Percentiles rank a stretch among this genome's conserved stretches.
Evolutionary conservation across 305 asterid species (phyloP).

Genomic region (Coffea humblotiana): DNA sequence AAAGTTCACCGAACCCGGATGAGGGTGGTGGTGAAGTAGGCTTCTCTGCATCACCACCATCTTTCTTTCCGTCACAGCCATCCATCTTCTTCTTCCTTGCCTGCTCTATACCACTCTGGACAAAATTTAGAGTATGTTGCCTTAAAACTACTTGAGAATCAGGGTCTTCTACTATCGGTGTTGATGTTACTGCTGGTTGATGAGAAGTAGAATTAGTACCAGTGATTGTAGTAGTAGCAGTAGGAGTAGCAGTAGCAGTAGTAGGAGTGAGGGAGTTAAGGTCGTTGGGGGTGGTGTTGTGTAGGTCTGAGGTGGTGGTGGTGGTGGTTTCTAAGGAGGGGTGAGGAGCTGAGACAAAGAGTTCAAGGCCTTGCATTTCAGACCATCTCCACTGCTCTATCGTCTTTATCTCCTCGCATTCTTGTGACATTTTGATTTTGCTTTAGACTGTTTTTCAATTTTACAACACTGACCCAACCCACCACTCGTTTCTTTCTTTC

Average conservation of each 20-base stretch:
- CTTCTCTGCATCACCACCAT: constrained; percentile 49
- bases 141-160: neutral
- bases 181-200: neutral
- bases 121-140: neutral
- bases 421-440: constrained; percentile 40
- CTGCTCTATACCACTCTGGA: constrained; percentile 31
- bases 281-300: constrained; percentile 19
- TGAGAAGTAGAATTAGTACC: neutral
- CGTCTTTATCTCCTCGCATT: constrained; percentile 56
- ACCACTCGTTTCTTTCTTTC: constrained; percentile 21
- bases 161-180: neutral
- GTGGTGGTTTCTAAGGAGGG: neutral
- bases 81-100: constrained; percentile 61
- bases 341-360: constrained; percentile 44
- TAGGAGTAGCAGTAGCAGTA: constrained; percentile 11
- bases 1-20: constrained; percentile 61
- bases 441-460: constrained; percentile 19
- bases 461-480: constrained; percentile 22
- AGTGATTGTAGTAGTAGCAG: constrained; percentile 16
- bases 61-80: constrained; percentile 48
- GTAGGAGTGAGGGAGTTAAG: constrained; percentile 21
- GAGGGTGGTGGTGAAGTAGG: constrained; percentile 48
- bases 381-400: constrained; percentile 84
- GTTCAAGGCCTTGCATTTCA: constrained; percentile 80
- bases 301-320: constrained; percentile 2